Conservation (phyloP, 1,284 basidiomycete species). For the Heterobasidion occidentale region DNA sequence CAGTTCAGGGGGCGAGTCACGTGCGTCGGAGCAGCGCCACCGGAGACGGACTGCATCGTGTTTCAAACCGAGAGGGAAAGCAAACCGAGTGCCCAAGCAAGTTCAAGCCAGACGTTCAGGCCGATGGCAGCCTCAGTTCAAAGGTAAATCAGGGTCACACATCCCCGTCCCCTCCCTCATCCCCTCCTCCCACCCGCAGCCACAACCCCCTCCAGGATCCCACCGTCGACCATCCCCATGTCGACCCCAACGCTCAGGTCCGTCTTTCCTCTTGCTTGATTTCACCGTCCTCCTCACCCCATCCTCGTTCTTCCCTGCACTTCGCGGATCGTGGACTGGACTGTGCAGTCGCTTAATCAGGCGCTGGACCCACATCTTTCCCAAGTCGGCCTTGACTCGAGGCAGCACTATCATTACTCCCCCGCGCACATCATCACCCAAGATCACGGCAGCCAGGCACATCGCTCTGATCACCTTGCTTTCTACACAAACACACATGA, state of each 20-base stretch:
- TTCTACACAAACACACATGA: constrained; percentile 11
- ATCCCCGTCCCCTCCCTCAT: constrained; percentile 7
- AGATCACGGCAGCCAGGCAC: constrained; percentile 10
- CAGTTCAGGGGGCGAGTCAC: background rate
- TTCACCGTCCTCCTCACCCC: constrained; percentile 1
- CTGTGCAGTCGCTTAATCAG: constrained; percentile 12
- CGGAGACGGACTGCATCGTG: background rate
- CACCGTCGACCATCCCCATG: constrained; percentile 14
- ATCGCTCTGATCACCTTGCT: constrained; percentile 11
- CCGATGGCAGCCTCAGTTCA: constrained; percentile 13
- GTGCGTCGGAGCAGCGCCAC: background rate
- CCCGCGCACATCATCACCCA: constrained; percentile 10
- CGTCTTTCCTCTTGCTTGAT: constrained; percentile 1
- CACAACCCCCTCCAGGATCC: constrained; percentile 11
- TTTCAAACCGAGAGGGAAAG: constrained; percentile 7
- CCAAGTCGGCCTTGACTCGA: constrained; percentile 12
- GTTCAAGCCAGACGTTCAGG: constrained; percentile 11
- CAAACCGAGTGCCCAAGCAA: constrained; percentile 8
- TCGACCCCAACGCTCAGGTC: constrained; percentile 13
- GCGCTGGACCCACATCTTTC: constrained; percentile 14
- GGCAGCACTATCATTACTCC: constrained; percentile 13
- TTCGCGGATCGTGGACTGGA: background rate
- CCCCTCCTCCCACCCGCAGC: constrained; percentile 9
- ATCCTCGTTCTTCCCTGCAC: constrained; percentile 2
- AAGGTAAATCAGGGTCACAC: constrained; percentile 10